Evolutionary conservation across 2,329 filamentous ascomycete species (phyloP).

Genomic region (Xylaria sp.): DNA sequence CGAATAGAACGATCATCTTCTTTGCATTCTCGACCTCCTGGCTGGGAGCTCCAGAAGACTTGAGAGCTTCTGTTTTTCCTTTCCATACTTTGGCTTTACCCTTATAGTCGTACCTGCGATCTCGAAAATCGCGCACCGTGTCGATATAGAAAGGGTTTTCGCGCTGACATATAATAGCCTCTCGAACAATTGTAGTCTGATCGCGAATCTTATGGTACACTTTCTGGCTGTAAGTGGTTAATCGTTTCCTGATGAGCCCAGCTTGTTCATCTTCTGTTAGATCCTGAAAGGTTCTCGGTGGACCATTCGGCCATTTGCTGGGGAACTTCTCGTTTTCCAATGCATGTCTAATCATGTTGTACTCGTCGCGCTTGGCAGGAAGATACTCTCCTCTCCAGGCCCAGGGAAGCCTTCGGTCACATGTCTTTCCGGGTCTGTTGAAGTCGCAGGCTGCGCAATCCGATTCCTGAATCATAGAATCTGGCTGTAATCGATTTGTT

Average conservation of each 20-base stretch:
- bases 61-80: slow-evolving; percentile 89
- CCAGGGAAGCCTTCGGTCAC: slow-evolving; percentile 94
- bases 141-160: slow-evolving; percentile 99
- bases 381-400: slow-evolving; percentile 98
- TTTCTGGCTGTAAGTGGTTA: slow-evolving; percentile 95
- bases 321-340: slow-evolving; percentile 94
- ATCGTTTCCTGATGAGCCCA: slow-evolving; percentile 80
- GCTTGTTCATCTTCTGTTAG: slow-evolving; percentile 86
- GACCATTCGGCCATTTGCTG: slow-evolving; percentile 76
- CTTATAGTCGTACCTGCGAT: slow-evolving; percentile 98
- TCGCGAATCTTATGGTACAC: slow-evolving; percentile 99
- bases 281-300: slow-evolving; percentile 81
- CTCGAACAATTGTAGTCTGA: slow-evolving; percentile 87
- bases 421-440: slow-evolving; percentile 96
- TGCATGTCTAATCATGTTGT: slow-evolving; percentile 97
- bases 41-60: slow-evolving; percentile 79
- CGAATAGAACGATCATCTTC: slow-evolving; percentile 98
- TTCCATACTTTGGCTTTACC: slow-evolving; percentile 99
- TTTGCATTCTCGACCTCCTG: slow-evolving; percentile 91
- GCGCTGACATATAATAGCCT: slow-evolving; percentile 97
- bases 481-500: slow-evolving; percentile 94
- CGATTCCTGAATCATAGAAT: slow-evolving; percentile 98
- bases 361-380: slow-evolving; percentile 95
- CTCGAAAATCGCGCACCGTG: slow-evolving; percentile 94
- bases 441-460: slow-evolving; percentile 98